Evolutionary conservation across 140 eudicot genomes (phyloP).

Genomic region (Cichorium intybus): DNA sequence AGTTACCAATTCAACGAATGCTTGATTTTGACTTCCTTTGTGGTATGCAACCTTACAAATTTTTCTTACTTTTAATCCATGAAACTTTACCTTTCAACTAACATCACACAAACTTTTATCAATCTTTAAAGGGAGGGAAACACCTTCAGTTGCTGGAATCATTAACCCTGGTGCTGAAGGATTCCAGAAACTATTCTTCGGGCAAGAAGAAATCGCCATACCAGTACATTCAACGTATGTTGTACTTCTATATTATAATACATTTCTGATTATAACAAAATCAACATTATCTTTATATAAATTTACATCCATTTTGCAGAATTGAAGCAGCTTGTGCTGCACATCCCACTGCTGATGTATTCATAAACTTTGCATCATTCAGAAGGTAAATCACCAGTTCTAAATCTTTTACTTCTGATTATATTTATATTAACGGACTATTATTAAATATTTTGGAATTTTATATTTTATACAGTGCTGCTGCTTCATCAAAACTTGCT

Average conservation of each 20-base stretch:
- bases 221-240: constrained; percentile 95
- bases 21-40: constrained; percentile 99
- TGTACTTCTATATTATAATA: not conserved
- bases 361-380: constrained; percentile 92
- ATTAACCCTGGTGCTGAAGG: constrained; percentile 99
- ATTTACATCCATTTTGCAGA: constrained; percentile 45
- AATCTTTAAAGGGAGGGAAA: constrained; percentile 76
- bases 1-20: constrained; percentile 97
- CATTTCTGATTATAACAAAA: not conserved
- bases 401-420: not conserved
- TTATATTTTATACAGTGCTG: constrained; percentile 65
- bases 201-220: constrained; percentile 97
- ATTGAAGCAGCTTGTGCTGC: constrained; percentile 98
- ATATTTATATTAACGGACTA: not conserved
- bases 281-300: not conserved
- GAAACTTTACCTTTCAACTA: not conserved
- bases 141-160: constrained; percentile 99
- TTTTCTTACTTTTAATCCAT: not conserved
- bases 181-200: constrained; percentile 94
- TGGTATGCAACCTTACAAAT: constrained; percentile 39
- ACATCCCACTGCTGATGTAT: constrained; percentile 97
- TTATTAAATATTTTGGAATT: not conserved
- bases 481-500: constrained; percentile 96
- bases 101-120: not conserved
- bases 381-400: constrained; percentile 85